These are phyloP conservation scores for Cystofilobasidium macerans DNA, from an alignment of 768 basidiomycete genomes.

Conservation along the genomic window DNA sequence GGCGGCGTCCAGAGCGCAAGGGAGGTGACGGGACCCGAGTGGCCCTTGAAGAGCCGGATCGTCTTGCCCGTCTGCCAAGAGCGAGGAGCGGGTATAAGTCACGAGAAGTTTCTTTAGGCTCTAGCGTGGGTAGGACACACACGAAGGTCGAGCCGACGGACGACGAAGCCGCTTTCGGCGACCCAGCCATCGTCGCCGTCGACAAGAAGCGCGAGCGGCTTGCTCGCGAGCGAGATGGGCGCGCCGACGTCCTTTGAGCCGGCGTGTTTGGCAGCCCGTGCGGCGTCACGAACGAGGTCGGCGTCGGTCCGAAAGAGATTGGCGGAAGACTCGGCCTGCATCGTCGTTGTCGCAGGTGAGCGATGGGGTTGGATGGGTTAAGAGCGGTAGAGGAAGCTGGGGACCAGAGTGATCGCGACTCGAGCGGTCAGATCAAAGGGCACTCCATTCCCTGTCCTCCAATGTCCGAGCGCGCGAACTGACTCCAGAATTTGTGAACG, in stretches of 20 bases:
- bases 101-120: neutral
- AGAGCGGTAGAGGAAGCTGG: neutral
- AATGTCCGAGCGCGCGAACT: too few species aligned
- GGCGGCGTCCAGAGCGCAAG: constrained; percentile 48
- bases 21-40: constrained; percentile 77
- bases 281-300: constrained; percentile 54
- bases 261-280: constrained; percentile 52
- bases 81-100: neutral
- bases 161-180: constrained; percentile 70
- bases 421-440: neutral
- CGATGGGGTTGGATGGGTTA: too few species aligned
- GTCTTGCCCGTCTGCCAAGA: constrained; percentile 63
- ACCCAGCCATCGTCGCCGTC: constrained; percentile 64
- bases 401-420: neutral
- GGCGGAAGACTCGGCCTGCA: constrained; percentile 41
- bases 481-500: too few species aligned
- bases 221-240: constrained; percentile 65
- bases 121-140: constrained; percentile 27
- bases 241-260: constrained; percentile 59
- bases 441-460: too few species aligned
- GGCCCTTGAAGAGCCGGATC: constrained; percentile 63
- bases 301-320: constrained; percentile 65
- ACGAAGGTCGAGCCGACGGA: constrained; percentile 67
- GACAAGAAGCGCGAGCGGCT: constrained; percentile 60
- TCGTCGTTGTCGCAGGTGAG: too few species aligned